phyloP scores from a whole-genome alignment of 208 protist species.

The Trypanosoma melophagium region DNA sequence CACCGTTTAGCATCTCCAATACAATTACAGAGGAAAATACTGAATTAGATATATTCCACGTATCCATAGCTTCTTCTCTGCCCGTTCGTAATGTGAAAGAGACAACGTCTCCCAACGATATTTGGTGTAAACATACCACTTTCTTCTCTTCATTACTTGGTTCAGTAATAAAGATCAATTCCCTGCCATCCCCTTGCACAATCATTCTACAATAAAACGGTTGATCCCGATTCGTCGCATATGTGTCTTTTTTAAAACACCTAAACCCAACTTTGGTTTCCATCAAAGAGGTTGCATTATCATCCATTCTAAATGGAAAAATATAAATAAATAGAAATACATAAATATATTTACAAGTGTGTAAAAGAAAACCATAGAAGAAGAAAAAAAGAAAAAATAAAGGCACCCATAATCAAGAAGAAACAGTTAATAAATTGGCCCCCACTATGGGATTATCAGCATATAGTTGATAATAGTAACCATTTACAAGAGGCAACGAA shows the following conservation, averaged over 20 bases:
- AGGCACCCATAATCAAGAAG: no score
- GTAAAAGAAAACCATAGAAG: neutral
- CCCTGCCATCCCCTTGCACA: neutral
- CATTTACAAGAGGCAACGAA: no score
- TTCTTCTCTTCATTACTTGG: neutral
- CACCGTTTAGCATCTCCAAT: constrained; percentile 5
- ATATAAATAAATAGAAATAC: no score
- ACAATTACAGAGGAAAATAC: neutral
- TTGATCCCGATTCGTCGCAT: neutral
- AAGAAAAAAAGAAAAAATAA: neutral
- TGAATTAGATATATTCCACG: neutral
- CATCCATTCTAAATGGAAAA: neutral
- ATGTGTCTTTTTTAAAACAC: neutral
- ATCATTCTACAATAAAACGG: neutral
- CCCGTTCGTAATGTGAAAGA: constrained; percentile 2
- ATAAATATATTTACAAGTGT: no score
- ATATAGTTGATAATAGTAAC: no score
- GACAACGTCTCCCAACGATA: constrained; percentile 5
- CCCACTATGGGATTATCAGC: no score
- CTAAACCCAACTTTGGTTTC: neutral
- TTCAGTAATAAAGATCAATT: neutral
- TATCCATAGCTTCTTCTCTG: neutral
- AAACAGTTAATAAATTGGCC: no score
- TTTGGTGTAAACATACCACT: neutral
- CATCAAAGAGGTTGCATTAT: neutral